Base-by-base conservation (phyloP, 2,329 filamentous ascomycete species). In the Fonsecaea monophora region DNA sequence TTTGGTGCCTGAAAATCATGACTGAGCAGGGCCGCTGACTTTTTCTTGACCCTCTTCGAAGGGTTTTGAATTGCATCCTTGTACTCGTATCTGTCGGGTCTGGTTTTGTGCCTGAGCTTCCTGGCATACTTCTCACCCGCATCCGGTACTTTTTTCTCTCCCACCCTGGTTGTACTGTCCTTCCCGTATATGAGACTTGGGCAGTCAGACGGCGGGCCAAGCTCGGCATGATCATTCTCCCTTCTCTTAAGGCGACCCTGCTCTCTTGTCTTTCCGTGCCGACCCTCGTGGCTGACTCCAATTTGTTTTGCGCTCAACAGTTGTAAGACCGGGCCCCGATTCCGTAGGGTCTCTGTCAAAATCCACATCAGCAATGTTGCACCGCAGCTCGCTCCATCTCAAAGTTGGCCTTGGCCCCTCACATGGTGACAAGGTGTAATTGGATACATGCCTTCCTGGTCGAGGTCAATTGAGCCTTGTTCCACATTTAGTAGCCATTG, bases 1-100 rank as follows among this genome's bases (percentile, higher is more conserved):
- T 73, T 73, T 18, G 70, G 65, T 9, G 72, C 71, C 50, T 67
- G 64, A 63, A 74, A 73, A 34, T 68, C 64, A 34, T 68, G 38
- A 30, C 69, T 68, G 25, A 71, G 30, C 5, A n/a, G 54, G 21
- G 35, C 12, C 6, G 60, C 64, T 1, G 60, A 56, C 42, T 65
- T 70, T 42, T 63, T 68, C 48, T 50, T 54, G 9, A 18, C 48
- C 13, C 40, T 63, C 1, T 53, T 50, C 37, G 13, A 13, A 35
- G 18, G 34, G n/a, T 42, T 56, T 34, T 42, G 37, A 38, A 55
- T 40, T 6, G 15, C n/a, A 21, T 60, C 54, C 50, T 70, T 71
- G 56, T 65, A 68, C 9, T 73, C 66, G 55, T 72, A 73, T 62
- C 54, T 72, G 50, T 73, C 66, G 3, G 37, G 37, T 65, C 50